Conservation (phyloP, 345 rosid species). For the Melaleuca quinquenervia region DNA sequence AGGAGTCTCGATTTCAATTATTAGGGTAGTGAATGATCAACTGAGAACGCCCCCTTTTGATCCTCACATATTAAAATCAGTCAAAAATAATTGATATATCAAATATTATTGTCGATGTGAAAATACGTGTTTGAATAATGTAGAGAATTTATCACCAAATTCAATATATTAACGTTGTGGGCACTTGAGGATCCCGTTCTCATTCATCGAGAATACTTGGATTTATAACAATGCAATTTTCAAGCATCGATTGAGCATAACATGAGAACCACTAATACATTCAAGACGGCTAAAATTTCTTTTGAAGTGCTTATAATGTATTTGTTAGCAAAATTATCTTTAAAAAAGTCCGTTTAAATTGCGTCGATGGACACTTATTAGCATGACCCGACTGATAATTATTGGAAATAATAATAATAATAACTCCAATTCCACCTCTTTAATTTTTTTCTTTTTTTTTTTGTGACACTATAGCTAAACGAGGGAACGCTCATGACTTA, state of each 20-base stretch:
- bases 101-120: neutral
- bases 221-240: neutral
- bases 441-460: neutral
- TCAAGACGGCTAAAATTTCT: neutral
- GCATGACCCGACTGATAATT: neutral
- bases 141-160: neutral
- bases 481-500: neutral
- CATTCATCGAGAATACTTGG: neutral
- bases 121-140: neutral
- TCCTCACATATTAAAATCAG: neutral
- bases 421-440: neutral
- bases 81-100: neutral
- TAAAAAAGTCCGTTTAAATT: neutral
- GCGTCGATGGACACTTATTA: neutral
- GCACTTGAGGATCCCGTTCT: neutral
- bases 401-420: neutral
- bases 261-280: rapidly evolving
- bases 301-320: rapidly evolving
- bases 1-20: neutral
- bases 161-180: neutral
- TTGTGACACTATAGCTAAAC: neutral
- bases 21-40: neutral
- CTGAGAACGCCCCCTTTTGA: neutral
- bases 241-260: neutral
- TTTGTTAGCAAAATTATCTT: neutral